Evolutionary conservation across 2,329 filamentous ascomycete species (phyloP).

Genomic region (Aspergillus ustus): DNA sequence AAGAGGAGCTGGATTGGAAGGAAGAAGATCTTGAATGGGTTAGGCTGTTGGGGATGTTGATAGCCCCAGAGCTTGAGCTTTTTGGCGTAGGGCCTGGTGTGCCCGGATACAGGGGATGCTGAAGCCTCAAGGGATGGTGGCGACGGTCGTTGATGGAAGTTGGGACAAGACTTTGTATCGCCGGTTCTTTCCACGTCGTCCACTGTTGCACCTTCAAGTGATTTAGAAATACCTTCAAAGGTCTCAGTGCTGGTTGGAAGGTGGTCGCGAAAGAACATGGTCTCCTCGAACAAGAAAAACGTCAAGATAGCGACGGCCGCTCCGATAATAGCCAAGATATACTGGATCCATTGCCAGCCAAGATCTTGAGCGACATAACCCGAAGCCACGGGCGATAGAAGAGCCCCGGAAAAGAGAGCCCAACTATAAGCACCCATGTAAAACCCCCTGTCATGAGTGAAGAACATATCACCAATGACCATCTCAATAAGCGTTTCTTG

Average conservation of each 20-base stretch:
- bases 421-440: constrained; percentile 7
- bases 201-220: neutral
- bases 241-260: neutral
- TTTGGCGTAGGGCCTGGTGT: neutral
- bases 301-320: neutral
- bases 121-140: neutral
- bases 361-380: neutral
- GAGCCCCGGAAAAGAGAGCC: constrained; percentile 5
- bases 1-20: neutral
- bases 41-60: neutral
- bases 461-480: neutral
- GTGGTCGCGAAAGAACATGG: constrained; percentile 9
- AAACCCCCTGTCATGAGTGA: constrained; percentile 5
- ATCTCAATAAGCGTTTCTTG: constrained; percentile 1
- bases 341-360: constrained; percentile 11
- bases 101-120: neutral
- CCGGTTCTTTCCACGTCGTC: neutral
- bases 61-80: constrained; percentile 1
- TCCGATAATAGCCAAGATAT: neutral
- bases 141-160: neutral
- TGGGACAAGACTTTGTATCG: neutral
- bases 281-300: constrained; percentile 13
- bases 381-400: neutral
- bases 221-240: neutral
- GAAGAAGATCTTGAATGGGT: neutral